Conservation (phyloP, 805 yeast genomes). For the Debaryomyces prosopidis region DNA sequence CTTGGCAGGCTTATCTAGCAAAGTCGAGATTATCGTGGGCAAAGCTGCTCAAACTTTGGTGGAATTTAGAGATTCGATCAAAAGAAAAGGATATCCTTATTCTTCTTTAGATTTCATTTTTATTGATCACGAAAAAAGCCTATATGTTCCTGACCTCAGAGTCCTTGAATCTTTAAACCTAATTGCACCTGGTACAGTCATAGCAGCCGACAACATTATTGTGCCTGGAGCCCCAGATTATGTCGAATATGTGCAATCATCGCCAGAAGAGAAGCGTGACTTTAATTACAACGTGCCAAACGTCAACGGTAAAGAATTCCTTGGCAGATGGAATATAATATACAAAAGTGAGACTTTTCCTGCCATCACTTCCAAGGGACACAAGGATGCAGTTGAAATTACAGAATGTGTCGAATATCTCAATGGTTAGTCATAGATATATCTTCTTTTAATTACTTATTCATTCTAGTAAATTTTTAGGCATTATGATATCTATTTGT, state of each 20-base stretch:
- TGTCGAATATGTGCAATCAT: slow-evolving; percentile 32
- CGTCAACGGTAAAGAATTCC: slow-evolving; percentile 23
- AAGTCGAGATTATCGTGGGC: slow-evolving; percentile 34
- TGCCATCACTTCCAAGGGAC: slow-evolving; percentile 11
- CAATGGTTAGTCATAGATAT: slow-evolving; percentile 16
- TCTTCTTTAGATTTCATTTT: slow-evolving; percentile 35
- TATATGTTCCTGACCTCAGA: slow-evolving; percentile 43
- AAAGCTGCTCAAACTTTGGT: slow-evolving; percentile 29
- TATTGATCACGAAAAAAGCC: slow-evolving; percentile 40
- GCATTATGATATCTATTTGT: too few species aligned
- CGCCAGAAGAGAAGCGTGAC: slow-evolving; percentile 38
- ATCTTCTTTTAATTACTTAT: too few species aligned
- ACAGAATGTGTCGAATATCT: slow-evolving; percentile 31
- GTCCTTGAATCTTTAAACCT: slow-evolving; percentile 40
- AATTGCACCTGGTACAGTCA: slow-evolving; percentile 37
- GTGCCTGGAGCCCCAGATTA: slow-evolving; percentile 42
- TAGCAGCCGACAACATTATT: slow-evolving; percentile 40
- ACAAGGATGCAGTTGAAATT: slow-evolving; percentile 31
- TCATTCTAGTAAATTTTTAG: background rate
- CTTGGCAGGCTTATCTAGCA: slow-evolving; percentile 32
- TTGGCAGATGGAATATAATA: slow-evolving; percentile 43
- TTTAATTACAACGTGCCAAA: slow-evolving; percentile 26
- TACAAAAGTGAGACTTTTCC: slow-evolving; percentile 34
- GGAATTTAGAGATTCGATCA: slow-evolving; percentile 18
- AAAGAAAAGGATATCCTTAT: slow-evolving; percentile 8